phyloP scores from a whole-genome alignment of 176 grass and related monocot species.

The Musa schizocarpa region DNA sequence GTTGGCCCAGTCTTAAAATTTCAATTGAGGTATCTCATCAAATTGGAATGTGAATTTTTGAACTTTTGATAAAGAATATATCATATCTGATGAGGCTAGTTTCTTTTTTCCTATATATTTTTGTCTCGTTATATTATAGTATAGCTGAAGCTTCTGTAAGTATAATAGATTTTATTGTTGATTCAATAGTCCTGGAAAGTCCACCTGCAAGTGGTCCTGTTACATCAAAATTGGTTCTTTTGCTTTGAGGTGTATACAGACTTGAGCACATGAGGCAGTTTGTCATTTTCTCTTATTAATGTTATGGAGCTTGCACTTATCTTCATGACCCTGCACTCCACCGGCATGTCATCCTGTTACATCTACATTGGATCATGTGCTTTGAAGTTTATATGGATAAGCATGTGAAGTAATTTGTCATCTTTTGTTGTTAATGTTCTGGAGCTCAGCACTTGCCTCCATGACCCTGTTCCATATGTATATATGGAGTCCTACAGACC shows the following conservation, averaged over 20 bases:
- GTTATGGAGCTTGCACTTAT: not conserved
- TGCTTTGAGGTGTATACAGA: not conserved
- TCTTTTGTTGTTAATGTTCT: not conserved
- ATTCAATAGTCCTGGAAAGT: not conserved
- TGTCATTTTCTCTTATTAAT: not conserved
- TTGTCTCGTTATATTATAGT: no score
- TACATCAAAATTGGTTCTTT: no score
- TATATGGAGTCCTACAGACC: not conserved
- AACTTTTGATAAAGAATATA: no score
- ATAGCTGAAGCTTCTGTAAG: no score
- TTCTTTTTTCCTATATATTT: no score
- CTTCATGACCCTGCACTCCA: not conserved
- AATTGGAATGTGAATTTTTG: no score
- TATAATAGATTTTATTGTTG: no score
- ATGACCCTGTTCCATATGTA: not conserved
- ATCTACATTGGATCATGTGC: no score
- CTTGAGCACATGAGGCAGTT: not conserved
- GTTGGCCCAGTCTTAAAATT: no score
- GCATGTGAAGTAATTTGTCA: not conserved
- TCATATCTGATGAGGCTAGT: no score
- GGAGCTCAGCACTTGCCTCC: not conserved
- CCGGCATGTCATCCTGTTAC: not conserved
- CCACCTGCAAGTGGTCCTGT: not conserved
- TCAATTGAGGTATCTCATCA: no score
- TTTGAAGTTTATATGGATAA: not conserved